Evolutionary conservation across 129 eudicot species (phyloP).

Genomic region (Lactuca sativa): DNA sequence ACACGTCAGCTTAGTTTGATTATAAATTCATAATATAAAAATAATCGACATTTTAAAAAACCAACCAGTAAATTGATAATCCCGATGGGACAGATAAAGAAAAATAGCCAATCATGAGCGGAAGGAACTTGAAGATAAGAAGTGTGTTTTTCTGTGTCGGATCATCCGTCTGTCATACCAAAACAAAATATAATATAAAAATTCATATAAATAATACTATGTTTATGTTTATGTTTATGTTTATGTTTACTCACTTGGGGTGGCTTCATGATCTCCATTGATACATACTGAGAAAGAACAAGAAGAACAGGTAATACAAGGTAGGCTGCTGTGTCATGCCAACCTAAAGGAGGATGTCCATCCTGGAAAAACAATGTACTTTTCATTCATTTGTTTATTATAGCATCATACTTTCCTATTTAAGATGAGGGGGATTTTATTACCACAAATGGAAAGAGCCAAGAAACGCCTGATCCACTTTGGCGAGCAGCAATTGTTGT

Average conservation of each 20-base stretch:
- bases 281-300: slow-evolving; percentile 83
- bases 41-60: neutral
- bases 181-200: slow-evolving; percentile 25
- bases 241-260: slow-evolving; percentile 50
- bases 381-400: too few relatives aligned
- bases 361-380: slow-evolving; percentile 54
- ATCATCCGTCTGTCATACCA: slow-evolving; percentile 83
- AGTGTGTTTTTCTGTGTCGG: slow-evolving; percentile 95
- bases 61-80: slow-evolving; percentile 89
- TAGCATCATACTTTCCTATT: neutral
- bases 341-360: slow-evolving; percentile 98
- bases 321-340: slow-evolving; percentile 90
- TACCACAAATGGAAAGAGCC: slow-evolving; percentile 99
- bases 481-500: slow-evolving; percentile 98
- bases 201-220: neutral
- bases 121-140: slow-evolving; percentile 93
- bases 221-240: too few relatives aligned
- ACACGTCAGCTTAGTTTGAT: too few relatives aligned
- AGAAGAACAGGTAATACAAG: slow-evolving; percentile 94
- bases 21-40: too few relatives aligned
- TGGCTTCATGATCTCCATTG: slow-evolving; percentile 99
- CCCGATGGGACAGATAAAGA: slow-evolving; percentile 99
- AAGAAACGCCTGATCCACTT: slow-evolving; percentile 97
- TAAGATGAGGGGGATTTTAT: slow-evolving; percentile 12
- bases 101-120: slow-evolving; percentile 97